Conservation (phyloP, 139 green algal species). For the Picocystis salinarum region DNA sequence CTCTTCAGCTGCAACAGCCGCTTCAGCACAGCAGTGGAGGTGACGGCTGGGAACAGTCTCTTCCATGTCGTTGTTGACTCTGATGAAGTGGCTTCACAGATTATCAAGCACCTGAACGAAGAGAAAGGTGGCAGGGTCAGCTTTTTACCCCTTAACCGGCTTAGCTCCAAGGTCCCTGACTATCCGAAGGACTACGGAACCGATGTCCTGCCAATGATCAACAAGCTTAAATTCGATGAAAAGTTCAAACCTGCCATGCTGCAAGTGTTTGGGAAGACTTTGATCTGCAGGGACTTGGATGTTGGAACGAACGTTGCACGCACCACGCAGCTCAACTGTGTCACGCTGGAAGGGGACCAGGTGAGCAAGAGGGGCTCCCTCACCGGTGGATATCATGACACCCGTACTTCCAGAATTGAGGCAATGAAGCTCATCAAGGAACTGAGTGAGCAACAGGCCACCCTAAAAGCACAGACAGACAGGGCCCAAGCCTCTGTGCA, state of each 20-base stretch:
- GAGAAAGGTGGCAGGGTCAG: slow-evolving; percentile 54
- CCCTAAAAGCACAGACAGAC: slow-evolving; percentile 6
- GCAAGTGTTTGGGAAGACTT: slow-evolving; percentile 27
- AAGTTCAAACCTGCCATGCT: slow-evolving; percentile 36
- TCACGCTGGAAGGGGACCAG: slow-evolving; percentile 75
- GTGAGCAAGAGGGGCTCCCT: slow-evolving; percentile 48
- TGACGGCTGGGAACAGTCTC: slow-evolving; percentile 35
- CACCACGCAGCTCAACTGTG: slow-evolving; percentile 41
- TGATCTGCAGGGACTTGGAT: slow-evolving; percentile 25
- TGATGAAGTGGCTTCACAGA: slow-evolving; percentile 38
- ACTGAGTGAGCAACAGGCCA: slow-evolving; percentile 4
- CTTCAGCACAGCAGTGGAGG: slow-evolving; percentile 70
- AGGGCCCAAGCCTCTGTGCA: not conserved
- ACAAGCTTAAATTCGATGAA: slow-evolving; percentile 40
- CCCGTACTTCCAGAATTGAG: slow-evolving; percentile 22
- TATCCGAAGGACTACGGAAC: slow-evolving; percentile 33
- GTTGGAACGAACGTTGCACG: slow-evolving; percentile 15
- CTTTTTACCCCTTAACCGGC: slow-evolving; percentile 81
- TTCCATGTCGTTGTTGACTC: slow-evolving; percentile 72
- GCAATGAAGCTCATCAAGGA: slow-evolving; percentile 21
- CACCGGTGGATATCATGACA: slow-evolving; percentile 57
- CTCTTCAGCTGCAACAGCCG: slow-evolving; percentile 47
- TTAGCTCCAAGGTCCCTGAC: slow-evolving; percentile 11
- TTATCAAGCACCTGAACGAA: slow-evolving; percentile 45
- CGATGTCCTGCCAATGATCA: slow-evolving; percentile 54